A percentile compares a stretch with the other conserved stretches of the same genome.
These are phyloP conservation scores for Acrocalymma vagum DNA, from an alignment of 2,329 filamentous ascomycete genomes.

Conservation along the genomic window DNA sequence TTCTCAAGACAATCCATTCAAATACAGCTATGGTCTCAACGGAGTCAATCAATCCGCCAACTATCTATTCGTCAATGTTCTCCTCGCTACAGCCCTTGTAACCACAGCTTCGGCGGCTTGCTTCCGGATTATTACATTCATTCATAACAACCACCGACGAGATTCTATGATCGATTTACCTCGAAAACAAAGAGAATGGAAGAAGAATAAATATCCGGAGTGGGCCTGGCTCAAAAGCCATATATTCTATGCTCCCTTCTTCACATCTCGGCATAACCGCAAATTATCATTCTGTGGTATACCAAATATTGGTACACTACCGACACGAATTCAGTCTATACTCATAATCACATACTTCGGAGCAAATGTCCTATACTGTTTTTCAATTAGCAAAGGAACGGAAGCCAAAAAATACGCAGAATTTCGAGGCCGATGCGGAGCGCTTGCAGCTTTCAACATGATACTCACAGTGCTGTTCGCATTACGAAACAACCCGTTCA, in stretches of 20 bases:
- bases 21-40: conserved; percentile 49
- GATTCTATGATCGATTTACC: conserved; percentile 13
- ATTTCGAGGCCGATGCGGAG: conserved; percentile 70
- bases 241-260: conserved; percentile 51
- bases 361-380: conserved; percentile 50
- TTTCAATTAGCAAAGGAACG: conserved; percentile 66
- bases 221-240: conserved; percentile 47
- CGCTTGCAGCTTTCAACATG: conserved; percentile 78
- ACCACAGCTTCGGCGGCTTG: conserved; percentile 9
- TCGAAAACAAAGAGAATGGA: conserved; percentile 20
- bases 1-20: conserved; percentile 36
- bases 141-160: conserved; percentile 18
- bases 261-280: conserved; percentile 50
- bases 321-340: conserved; percentile 50
- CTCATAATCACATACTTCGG: conserved; percentile 50
- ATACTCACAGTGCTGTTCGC: conserved; percentile 75
- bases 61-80: conserved; percentile 41
- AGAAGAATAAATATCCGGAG: conserved; percentile 9
- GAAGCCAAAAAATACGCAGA: conserved; percentile 72
- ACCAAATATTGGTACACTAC: conserved; percentile 51
- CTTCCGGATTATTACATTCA: conserved; percentile 9
- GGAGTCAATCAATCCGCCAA: conserved; percentile 55
- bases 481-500: conserved; percentile 78
- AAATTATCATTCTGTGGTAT: conserved; percentile 50
- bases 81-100: conserved; percentile 18